Conservation (phyloP, 1,139 yeast genomes). For the Yamadazyma friedrichii region DNA sequence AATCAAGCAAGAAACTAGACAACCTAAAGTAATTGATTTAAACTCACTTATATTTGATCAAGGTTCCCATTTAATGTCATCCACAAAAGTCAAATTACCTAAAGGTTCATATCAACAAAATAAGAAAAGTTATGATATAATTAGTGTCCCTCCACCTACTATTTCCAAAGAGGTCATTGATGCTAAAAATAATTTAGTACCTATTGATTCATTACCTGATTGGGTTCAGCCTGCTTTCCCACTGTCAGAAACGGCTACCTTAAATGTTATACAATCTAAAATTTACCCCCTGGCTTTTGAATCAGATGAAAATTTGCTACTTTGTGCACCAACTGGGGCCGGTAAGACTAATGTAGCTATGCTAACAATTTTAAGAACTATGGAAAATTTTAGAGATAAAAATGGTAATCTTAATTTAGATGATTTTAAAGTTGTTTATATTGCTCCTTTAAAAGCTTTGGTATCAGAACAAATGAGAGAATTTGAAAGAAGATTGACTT, state of each 20-base stretch:
- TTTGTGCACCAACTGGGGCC: slow-evolving; percentile 99
- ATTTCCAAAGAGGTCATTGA: slow-evolving; percentile 42
- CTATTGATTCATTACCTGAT: slow-evolving; percentile 63
- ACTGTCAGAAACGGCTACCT: slow-evolving; percentile 55
- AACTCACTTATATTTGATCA: slow-evolving; percentile 66
- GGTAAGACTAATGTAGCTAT: slow-evolving; percentile 98
- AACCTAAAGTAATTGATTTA: slow-evolving; percentile 63
- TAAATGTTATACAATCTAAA: slow-evolving; percentile 82
- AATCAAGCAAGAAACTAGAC: slow-evolving; percentile 18
- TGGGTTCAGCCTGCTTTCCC: slow-evolving; percentile 87
- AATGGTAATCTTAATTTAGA: slow-evolving; percentile 46
- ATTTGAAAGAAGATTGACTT: slow-evolving; percentile 65
- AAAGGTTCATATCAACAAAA: slow-evolving; percentile 78
- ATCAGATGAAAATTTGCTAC: slow-evolving; percentile 66
- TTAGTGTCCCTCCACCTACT: slow-evolving; percentile 74
- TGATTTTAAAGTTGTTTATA: slow-evolving; percentile 83
- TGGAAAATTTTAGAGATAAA: slow-evolving; percentile 53
- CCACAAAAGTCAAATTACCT: slow-evolving; percentile 70
- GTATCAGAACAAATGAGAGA: slow-evolving; percentile 95
- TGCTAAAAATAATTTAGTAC: slow-evolving; percentile 49
- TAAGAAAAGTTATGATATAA: slow-evolving; percentile 77
- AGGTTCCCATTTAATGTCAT: slow-evolving; percentile 68
- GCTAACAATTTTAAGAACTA: slow-evolving; percentile 74
- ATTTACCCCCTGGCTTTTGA: slow-evolving; percentile 77
- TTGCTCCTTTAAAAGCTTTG: slow-evolving; percentile 93